Base-by-base conservation (phyloP, 2,329 filamentous ascomycete genomes). In the Xylariaceae sp. region DNA sequence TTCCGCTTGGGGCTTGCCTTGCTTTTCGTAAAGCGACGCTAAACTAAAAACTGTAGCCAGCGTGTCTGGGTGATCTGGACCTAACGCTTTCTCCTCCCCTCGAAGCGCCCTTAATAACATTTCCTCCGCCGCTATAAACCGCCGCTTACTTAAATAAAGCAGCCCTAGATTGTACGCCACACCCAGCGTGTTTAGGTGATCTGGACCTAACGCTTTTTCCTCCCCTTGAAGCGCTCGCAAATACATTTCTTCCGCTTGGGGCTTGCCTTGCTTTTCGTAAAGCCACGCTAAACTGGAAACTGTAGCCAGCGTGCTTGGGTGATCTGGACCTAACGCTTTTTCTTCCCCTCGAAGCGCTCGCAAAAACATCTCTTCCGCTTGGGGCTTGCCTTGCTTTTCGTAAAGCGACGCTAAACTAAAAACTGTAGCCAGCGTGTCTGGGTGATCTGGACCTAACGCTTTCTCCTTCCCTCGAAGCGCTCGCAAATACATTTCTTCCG, bases 271-370 rank as follows among this genome's bases (percentile, higher is more conserved):
- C 2, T 30, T 3, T 2, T 1, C 2, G 30, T 43, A 43, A 15
- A 39, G 2, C 9, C 9, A 3, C 13, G 19, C 35, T 19, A 46
- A 26, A 6, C 32, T 33, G 24, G 38, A 34, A 12, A 43, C 24
- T 22, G 35, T 15, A 4, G 22, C 3, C 19, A 41, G 41, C 3
- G 38, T 41, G 4, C 3, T 22, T n/a, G 2, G 9, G 19, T 43
- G 15, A 22, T 33, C 13, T 13, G 18, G 34, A 9, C 42, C 38
- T 3, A 37, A 7, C 9, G 37, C 29, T 12, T 37, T 38, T 24
- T 44, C 26, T 1, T 38, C 18, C 16, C 57, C 51, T 53, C 52
- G 38, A 4, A 64, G 47, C 37, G 57, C n/a, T n/a, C n/a, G n/a
- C n/a, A n/a, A n/a, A n/a, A n/a, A n/a, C n/a, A n/a, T n/a, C n/a